Evolutionary conservation across 2,329 filamentous ascomycete genomes (phyloP).

Genomic region (Aspergillus sp.): DNA sequence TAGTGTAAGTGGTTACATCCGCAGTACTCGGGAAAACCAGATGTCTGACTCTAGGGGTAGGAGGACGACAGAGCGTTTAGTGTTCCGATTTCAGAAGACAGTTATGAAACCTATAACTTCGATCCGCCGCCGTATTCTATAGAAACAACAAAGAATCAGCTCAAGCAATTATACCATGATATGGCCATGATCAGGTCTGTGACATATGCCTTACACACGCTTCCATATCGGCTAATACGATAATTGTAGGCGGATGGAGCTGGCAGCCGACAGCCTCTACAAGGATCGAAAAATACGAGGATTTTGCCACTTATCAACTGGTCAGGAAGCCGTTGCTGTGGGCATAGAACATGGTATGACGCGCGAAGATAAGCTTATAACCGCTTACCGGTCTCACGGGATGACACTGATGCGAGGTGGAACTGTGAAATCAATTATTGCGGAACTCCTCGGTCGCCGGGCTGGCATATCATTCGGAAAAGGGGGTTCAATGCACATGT

Average conservation of each 20-base stretch:
- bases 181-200: conserved; percentile 81
- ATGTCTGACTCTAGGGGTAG: conserved; percentile 44
- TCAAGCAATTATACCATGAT: conserved; percentile 95
- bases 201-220: neutral
- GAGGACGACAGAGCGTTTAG: conserved; percentile 86
- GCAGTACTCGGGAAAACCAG: neutral
- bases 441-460: conserved; percentile 86
- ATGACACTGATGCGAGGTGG: conserved; percentile 94
- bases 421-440: conserved; percentile 83
- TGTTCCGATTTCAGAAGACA: conserved; percentile 87
- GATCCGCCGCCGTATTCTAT: conserved; percentile 89
- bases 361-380: conserved; percentile 88
- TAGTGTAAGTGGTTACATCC: conserved; percentile 8
- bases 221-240: neutral
- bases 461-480: conserved; percentile 96
- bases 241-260: conserved; percentile 81
- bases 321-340: conserved; percentile 92
- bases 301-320: conserved; percentile 96
- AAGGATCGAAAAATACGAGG: conserved; percentile 99
- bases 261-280: conserved; percentile 93
- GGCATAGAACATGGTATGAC: conserved; percentile 93
- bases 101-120: conserved; percentile 96
- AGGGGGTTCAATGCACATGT: conserved; percentile 99
- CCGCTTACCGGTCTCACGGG: conserved; percentile 95
- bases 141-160: conserved; percentile 86